Evolutionary conservation across 2,329 filamentous ascomycete genomes (phyloP).

Genomic region (Diaporthe sp.): DNA sequence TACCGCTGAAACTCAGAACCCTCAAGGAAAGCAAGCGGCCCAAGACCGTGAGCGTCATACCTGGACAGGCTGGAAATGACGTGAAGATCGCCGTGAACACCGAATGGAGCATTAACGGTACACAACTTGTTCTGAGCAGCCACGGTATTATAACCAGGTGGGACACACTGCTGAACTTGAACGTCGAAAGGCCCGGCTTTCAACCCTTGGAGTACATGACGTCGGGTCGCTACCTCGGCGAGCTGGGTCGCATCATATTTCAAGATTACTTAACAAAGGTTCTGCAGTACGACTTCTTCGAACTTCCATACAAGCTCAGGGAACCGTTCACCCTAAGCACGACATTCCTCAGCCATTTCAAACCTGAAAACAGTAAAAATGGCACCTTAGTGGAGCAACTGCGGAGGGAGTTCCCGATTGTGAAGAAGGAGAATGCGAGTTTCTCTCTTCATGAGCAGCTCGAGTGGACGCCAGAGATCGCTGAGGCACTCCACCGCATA

Average conservation of each 20-base stretch:
- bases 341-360: conserved; percentile 78
- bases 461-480: conserved; percentile 73
- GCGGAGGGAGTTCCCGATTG: conserved; percentile 66
- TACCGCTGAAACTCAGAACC: conserved; percentile 74
- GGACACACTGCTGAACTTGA: conserved; percentile 76
- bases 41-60: conserved; percentile 61
- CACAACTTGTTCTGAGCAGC: conserved; percentile 75
- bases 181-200: conserved; percentile 80
- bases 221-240: conserved; percentile 81
- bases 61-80: conserved; percentile 59
- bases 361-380: conserved; percentile 61
- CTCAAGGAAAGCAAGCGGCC: conserved; percentile 75
- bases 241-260: conserved; percentile 79
- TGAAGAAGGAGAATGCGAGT: conserved; percentile 49
- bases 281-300: conserved; percentile 55
- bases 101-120: conserved; percentile 86
- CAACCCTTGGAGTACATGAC: conserved; percentile 91
- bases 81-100: conserved; percentile 84
- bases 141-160: conserved; percentile 76
- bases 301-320: conserved; percentile 68
- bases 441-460: conserved; percentile 55
- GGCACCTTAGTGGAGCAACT: conserved; percentile 61
- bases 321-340: conserved; percentile 76
- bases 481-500: conserved; percentile 73
- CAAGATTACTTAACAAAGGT: conserved; percentile 71